A percentile compares a stretch with the other conserved stretches of the same genome.
Evolutionary conservation across 1,284 basidiomycete genomes (phyloP).

Genomic region (Ustilago loliicola): DNA sequence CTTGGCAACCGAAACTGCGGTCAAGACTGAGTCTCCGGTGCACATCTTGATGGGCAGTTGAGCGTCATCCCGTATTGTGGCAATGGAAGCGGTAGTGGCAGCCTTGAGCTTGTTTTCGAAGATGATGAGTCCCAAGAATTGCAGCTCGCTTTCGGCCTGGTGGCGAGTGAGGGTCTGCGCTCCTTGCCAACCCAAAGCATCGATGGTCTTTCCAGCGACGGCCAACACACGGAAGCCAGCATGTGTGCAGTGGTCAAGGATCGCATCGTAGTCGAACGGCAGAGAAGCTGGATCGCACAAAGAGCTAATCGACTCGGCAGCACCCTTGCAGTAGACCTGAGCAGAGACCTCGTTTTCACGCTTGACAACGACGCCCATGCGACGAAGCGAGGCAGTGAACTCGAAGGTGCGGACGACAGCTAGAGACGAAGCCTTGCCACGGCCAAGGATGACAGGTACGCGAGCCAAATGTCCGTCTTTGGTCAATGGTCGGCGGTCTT

Average conservation of each 20-base stretch:
- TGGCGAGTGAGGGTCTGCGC: constrained; percentile 97
- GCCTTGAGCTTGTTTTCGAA: constrained; percentile 99
- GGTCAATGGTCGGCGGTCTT: constrained; percentile 16
- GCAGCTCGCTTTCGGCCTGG: constrained; percentile 91
- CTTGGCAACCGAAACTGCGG: constrained; percentile 51
- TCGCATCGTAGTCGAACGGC: constrained; percentile 94
- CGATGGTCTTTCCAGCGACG: constrained; percentile 94
- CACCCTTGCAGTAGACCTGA: constrained; percentile 95
- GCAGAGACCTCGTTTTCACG: constrained; percentile 92
- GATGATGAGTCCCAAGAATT: constrained; percentile 94
- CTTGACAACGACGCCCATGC: constrained; percentile 99
- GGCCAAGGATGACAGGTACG: constrained; percentile 33
- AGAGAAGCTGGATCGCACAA: constrained; percentile 75
- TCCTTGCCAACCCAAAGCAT: constrained; percentile 94
- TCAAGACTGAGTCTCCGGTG: constrained; percentile 56
- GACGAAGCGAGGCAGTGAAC: constrained; percentile 89
- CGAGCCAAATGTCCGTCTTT: constrained; percentile 33
- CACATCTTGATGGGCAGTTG: constrained; percentile 53
- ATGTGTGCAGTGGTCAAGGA: constrained; percentile 95
- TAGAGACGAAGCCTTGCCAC: constrained; percentile 39
- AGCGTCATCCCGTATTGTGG: constrained; percentile 41
- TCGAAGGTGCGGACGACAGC: constrained; percentile 97
- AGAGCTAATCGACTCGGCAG: constrained; percentile 95
- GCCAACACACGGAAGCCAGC: constrained; percentile 98
- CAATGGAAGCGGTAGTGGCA: constrained; percentile 80